These are phyloP conservation scores for Microcos paniculata DNA, from an alignment of 345 rosid genomes.

Conservation along the genomic window DNA sequence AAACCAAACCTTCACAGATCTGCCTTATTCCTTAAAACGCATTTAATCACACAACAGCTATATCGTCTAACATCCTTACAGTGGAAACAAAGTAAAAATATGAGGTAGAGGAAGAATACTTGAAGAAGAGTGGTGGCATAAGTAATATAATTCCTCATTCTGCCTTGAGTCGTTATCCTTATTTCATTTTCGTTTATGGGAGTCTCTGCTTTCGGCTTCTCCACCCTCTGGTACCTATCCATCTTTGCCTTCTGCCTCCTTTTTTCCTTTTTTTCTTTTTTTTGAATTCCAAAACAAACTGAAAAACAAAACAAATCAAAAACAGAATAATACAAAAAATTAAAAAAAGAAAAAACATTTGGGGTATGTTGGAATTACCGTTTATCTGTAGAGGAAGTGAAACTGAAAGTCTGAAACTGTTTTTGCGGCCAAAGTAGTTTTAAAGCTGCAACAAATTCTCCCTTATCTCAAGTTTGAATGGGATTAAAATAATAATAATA, in stretches of 20 bases:
- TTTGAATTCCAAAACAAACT: not conserved
- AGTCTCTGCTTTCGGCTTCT: conserved; percentile 62
- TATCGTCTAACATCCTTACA: not conserved
- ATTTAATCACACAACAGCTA: not conserved
- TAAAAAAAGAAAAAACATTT: not conserved
- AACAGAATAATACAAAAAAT: not conserved
- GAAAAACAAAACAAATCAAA: not conserved
- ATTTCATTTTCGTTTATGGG: conserved; percentile 66
- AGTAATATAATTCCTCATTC: conserved; percentile 67
- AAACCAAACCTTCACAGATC: not conserved
- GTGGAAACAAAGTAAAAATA: conserved; percentile 1
- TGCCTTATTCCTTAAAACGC: not conserved
- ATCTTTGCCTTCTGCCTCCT: conserved; percentile 27
- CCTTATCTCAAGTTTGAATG: not conserved
- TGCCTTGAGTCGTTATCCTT: conserved; percentile 51
- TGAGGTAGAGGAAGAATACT: conserved; percentile 24
- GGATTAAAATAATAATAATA: not conserved
- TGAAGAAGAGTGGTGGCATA: conserved; percentile 79
- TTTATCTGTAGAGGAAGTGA: not conserved
- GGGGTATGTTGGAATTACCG: not conserved
- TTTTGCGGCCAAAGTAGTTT: not conserved
- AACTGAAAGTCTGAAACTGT: not conserved
- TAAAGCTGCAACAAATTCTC: not conserved
- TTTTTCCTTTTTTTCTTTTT: not conserved
- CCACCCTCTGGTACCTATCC: conserved; percentile 79